These are phyloP conservation scores for Themeda triandra DNA, from an alignment of 176 grass and related monocot genomes.

Conservation along the genomic window DNA sequence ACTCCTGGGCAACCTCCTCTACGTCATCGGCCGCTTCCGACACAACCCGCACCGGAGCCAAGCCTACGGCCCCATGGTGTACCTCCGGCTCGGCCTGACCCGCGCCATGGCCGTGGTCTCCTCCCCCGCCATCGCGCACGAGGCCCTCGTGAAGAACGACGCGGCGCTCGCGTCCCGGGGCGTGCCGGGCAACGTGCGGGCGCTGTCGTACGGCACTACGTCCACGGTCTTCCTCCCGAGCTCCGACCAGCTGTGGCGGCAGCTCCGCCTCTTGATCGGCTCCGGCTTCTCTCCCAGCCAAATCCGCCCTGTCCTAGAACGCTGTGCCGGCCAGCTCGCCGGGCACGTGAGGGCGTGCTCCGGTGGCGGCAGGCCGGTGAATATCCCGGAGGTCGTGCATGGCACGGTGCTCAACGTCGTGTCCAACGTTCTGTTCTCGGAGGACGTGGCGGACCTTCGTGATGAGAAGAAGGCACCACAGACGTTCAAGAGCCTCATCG, in stretches of 20 bases:
- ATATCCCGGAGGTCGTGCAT: constrained; percentile 18
- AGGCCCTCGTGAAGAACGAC: constrained; percentile 29
- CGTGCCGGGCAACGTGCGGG: constrained; percentile 11
- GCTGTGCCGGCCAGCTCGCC: neutral
- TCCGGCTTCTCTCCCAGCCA: neutral
- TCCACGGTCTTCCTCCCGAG: constrained; percentile 32
- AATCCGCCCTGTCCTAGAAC: constrained; percentile 11
- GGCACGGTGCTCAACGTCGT: too few relatives aligned
- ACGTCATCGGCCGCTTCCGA: constrained; percentile 5
- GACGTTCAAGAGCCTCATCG: constrained; percentile 13
- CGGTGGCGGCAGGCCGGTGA: neutral
- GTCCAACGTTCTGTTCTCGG: constrained; percentile 33
- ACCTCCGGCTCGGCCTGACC: constrained; percentile 18
- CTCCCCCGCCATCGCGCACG: neutral
- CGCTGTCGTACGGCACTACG: neutral
- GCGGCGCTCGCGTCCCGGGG: neutral
- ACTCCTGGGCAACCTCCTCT: neutral
- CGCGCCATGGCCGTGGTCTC: constrained; percentile 24
- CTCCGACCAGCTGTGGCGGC: constrained; percentile 12
- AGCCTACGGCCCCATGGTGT: constrained; percentile 5
- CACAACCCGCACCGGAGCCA: neutral
- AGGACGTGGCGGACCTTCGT: constrained; percentile 21
- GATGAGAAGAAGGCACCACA: neutral
- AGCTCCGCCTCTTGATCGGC: constrained; percentile 2
- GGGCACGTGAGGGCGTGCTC: neutral